These are phyloP conservation scores for Magnaporthiopsis incrustans DNA, from an alignment of 2,329 filamentous ascomycete species.

Conservation along the genomic window DNA sequence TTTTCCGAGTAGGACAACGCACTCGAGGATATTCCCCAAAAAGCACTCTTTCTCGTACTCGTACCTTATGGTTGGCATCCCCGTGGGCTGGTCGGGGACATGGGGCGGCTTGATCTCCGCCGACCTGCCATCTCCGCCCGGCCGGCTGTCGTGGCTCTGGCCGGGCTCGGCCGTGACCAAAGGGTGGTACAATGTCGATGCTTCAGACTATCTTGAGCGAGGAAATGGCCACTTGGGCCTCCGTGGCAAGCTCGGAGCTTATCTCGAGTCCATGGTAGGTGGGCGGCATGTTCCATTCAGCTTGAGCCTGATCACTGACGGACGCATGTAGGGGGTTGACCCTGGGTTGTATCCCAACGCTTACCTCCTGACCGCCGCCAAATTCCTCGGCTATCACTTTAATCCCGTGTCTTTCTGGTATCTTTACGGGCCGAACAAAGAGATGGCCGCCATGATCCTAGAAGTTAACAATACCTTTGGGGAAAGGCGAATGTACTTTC, in stretches of 20 bases:
- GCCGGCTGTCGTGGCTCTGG: conserved; percentile 23
- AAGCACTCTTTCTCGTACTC: conserved; percentile 63
- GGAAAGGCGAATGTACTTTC: conserved; percentile 59
- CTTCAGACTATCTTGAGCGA: conserved; percentile 53
- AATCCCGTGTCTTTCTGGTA: conserved; percentile 78
- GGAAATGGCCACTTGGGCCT: conserved; percentile 44
- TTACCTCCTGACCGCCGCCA: conserved; percentile 63
- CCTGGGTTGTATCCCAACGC: conserved; percentile 55
- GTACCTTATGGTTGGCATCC: conserved; percentile 62
- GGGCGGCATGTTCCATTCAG: conserved; percentile 11
- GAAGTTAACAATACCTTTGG: conserved; percentile 75
- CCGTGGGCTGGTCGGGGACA: conserved; percentile 52
- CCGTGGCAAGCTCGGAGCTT: conserved; percentile 53
- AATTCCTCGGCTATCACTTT: conserved; percentile 62
- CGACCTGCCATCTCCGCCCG: conserved; percentile 17
- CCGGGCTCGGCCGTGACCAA: conserved; percentile 15
- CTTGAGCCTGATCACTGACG: neutral
- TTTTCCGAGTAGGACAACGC: conserved; percentile 57
- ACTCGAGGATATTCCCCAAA: conserved; percentile 58
- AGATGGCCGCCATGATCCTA: conserved; percentile 56
- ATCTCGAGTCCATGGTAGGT: conserved; percentile 48
- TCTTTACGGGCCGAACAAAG: conserved; percentile 52
- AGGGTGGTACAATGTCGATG: conserved; percentile 52
- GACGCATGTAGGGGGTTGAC: conserved; percentile 41
- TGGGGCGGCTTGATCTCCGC: conserved; percentile 49